phyloP scores from a whole-genome alignment of 2,329 filamentous ascomycete species.

The Cladophialophora yegresii region DNA sequence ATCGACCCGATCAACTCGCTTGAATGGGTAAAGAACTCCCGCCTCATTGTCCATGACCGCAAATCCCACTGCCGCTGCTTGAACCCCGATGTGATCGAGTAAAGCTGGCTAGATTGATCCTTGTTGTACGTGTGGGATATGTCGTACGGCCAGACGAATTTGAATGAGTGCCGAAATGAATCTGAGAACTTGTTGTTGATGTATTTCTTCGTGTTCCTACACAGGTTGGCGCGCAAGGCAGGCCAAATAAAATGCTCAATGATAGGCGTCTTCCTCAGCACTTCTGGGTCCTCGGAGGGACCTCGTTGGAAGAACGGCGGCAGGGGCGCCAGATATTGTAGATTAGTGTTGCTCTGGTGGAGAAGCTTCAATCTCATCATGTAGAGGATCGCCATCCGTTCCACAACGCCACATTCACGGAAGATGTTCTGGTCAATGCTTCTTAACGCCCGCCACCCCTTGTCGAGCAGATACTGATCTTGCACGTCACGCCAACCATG shows the following conservation, averaged over 20 bases:
- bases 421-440: constrained; percentile 25
- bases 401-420: constrained; percentile 20
- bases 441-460: constrained; percentile 23
- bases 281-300: constrained; percentile 5
- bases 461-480: constrained; percentile 24
- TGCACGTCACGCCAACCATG: constrained; percentile 28
- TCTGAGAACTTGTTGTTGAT: constrained; percentile 28
- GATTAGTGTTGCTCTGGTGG: constrained; percentile 14
- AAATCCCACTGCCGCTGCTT: constrained; percentile 19
- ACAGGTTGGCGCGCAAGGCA: constrained; percentile 35
- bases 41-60: constrained; percentile 23
- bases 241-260: constrained; percentile 41
- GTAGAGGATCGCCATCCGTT: constrained; percentile 24
- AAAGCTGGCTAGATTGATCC: constrained; percentile 17
- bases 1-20: constrained; percentile 16
- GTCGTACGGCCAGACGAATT: constrained; percentile 24
- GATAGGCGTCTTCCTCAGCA: constrained; percentile 17
- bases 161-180: constrained; percentile 19
- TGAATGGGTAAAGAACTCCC: constrained; percentile 20
- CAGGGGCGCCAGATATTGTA: constrained; percentile 9
- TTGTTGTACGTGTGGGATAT: constrained; percentile 14
- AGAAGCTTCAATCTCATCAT: constrained; percentile 26
- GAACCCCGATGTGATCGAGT: constrained; percentile 19
- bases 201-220: constrained; percentile 12
- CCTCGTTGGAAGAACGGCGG: constrained; percentile 17